These are phyloP conservation scores for Flaveria brownii DNA, from an alignment of 129 eudicot species.

Conservation along the genomic window DNA sequence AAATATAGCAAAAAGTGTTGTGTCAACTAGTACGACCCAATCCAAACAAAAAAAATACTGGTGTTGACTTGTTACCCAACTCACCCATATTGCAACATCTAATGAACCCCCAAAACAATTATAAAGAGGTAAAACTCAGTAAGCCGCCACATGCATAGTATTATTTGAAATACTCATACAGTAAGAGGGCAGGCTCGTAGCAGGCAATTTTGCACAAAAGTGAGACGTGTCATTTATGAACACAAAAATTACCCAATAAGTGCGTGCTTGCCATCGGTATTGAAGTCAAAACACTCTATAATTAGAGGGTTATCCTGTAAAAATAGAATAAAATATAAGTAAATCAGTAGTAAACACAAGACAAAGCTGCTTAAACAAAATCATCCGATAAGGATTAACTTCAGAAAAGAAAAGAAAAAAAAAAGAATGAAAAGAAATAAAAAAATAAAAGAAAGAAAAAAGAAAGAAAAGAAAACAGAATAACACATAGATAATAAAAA, in stretches of 20 bases:
- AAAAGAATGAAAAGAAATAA: neutral
- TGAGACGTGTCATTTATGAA: conserved; percentile 8
- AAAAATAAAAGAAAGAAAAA: neutral
- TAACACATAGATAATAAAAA: neutral
- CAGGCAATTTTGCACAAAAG: neutral
- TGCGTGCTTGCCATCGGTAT: conserved; percentile 70
- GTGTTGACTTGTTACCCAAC: neutral
- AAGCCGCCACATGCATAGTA: neutral
- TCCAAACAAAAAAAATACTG: neutral
- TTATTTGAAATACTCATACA: neutral
- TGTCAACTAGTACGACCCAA: neutral
- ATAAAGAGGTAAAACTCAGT: neutral
- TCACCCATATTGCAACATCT: neutral
- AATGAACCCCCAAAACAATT: neutral
- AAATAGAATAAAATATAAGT: conserved; percentile 3
- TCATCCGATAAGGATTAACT: conserved; percentile 10
- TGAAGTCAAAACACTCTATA: conserved; percentile 95
- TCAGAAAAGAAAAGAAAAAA: neutral
- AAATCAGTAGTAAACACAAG: neutral
- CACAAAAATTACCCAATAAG: conserved; percentile 71
- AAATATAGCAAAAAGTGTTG: neutral
- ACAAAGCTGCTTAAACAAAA: conserved; percentile 1
- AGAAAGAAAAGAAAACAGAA: neutral
- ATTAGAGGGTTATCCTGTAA: conserved; percentile 80
- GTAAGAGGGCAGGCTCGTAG: neutral